Percentiles rank a stretch among this genome's conserved stretches.
Evolutionary conservation across 1,139 yeast species (phyloP).

Genomic region (Lipomyces yarrowii): DNA sequence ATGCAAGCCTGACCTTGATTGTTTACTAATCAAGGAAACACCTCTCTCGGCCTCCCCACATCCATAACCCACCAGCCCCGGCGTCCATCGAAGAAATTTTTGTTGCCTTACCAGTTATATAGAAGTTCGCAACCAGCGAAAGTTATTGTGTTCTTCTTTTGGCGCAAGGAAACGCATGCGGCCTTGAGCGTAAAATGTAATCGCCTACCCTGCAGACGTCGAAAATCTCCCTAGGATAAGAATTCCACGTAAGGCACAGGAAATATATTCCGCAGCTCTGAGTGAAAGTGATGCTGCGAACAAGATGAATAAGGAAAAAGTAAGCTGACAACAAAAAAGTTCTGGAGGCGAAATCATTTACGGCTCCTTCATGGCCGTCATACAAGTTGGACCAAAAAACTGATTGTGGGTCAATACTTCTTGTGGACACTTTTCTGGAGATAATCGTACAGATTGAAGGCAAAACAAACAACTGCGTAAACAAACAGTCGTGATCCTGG

Average conservation of each 20-base stretch:
- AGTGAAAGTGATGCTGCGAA: background rate
- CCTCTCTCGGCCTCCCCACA: background rate
- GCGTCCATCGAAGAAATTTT: background rate
- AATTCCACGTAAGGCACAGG: background rate
- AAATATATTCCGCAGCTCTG: background rate
- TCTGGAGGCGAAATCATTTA: background rate
- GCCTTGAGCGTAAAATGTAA: background rate
- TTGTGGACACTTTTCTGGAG: background rate
- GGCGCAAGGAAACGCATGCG: background rate
- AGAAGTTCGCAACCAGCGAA: background rate
- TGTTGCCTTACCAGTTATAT: background rate
- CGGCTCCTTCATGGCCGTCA: background rate
- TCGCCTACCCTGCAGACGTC: background rate
- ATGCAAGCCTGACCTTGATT: background rate
- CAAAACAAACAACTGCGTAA: background rate
- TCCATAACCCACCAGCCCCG: background rate
- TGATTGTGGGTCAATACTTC: background rate
- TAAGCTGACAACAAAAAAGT: background rate
- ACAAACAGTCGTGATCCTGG: background rate
- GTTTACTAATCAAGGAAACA: background rate
- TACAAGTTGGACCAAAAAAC: background rate
- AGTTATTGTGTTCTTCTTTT: background rate
- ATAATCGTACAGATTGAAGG: background rate
- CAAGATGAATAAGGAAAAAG: background rate
- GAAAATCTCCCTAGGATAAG: background rate